Evolutionary conservation across 352 stramenopile species (phyloP).

Genomic region (Chrysophaeum taylorii): DNA sequence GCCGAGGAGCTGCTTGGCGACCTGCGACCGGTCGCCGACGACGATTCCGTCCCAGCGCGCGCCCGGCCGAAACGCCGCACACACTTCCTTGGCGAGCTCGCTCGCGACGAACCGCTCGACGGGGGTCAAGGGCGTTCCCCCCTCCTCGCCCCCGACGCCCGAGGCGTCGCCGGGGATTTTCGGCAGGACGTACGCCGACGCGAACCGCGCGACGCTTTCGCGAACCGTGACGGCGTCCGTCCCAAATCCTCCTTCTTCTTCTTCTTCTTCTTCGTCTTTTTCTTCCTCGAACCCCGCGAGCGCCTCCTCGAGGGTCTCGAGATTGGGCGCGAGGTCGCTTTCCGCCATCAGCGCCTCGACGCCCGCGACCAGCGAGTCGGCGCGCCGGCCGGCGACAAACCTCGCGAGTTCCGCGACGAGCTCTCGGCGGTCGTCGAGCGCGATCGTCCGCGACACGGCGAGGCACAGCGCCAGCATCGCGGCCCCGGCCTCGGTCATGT

Average conservation of each 20-base stretch:
- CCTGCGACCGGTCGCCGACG: not conserved
- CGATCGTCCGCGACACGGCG: not conserved
- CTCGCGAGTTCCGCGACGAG: not conserved
- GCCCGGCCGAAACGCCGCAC: not conserved
- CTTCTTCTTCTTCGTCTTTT: no score
- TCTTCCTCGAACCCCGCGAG: no score
- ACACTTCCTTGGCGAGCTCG: no score
- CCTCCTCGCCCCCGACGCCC: not conserved
- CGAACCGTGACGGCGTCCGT: not conserved
- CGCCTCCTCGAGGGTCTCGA: not conserved
- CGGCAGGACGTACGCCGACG: not conserved
- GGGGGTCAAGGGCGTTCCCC: no score
- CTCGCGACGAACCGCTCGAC: not conserved
- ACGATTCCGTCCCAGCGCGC: constrained; percentile 8
- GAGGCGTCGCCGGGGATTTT: not conserved
- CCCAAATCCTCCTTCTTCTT: no score
- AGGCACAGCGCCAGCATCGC: not conserved
- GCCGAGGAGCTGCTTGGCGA: not conserved
- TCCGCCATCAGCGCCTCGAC: not conserved
- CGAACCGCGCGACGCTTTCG: not conserved
- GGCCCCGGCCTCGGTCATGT: not conserved
- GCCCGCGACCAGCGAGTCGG: not conserved
- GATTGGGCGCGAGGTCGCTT: not conserved
- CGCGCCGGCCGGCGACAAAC: not conserved
- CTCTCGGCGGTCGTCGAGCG: not conserved